A percentile compares a stretch with the other conserved stretches of the same genome.
Evolutionary conservation across 768 basidiomycete genomes (phyloP).

Genomic region (Mycena leptocephala): DNA sequence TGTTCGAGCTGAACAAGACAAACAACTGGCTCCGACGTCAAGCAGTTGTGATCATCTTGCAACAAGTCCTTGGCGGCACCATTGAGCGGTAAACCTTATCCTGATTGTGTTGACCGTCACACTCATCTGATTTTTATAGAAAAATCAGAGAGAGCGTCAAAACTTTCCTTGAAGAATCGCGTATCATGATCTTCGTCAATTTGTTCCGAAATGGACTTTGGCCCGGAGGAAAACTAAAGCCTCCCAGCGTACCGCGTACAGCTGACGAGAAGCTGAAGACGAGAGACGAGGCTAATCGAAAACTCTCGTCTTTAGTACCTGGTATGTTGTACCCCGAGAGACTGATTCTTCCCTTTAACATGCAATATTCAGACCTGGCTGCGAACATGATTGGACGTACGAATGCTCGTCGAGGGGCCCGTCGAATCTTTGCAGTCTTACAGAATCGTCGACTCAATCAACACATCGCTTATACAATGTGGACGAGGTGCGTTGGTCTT

Average conservation of each 20-base stretch:
- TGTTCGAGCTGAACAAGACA: constrained; percentile 96
- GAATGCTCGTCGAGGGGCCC: constrained; percentile 94
- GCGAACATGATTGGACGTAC: constrained; percentile 99
- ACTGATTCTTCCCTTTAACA: constrained; percentile 12
- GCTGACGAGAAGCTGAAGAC: constrained; percentile 86
- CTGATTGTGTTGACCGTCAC: neutral
- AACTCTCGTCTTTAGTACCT: constrained; percentile 92
- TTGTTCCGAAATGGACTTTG: constrained; percentile 85
- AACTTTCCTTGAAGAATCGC: constrained; percentile 76
- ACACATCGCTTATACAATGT: constrained; percentile 91
- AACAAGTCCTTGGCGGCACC: constrained; percentile 95
- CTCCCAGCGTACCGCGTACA: constrained; percentile 76
- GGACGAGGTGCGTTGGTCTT: constrained; percentile 80
- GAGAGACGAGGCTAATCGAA: constrained; percentile 90
- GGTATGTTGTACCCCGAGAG: constrained; percentile 61
- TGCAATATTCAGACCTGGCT: constrained; percentile 80
- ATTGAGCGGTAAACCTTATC: constrained; percentile 83
- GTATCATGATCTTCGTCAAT: constrained; percentile 76
- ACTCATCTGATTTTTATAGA: constrained; percentile 57
- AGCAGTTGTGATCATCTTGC: constrained; percentile 96
- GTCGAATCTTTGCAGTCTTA: constrained; percentile 92
- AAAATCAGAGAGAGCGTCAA: constrained; percentile 90
- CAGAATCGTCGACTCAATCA: constrained; percentile 97
- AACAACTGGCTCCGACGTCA: constrained; percentile 97
- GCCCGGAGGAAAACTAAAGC: constrained; percentile 86